A percentile compares a stretch with the other conserved stretches of the same genome.
These are phyloP conservation scores for Cajanus cajan DNA, from an alignment of 306 rosid genomes.

Conservation along the genomic window DNA sequence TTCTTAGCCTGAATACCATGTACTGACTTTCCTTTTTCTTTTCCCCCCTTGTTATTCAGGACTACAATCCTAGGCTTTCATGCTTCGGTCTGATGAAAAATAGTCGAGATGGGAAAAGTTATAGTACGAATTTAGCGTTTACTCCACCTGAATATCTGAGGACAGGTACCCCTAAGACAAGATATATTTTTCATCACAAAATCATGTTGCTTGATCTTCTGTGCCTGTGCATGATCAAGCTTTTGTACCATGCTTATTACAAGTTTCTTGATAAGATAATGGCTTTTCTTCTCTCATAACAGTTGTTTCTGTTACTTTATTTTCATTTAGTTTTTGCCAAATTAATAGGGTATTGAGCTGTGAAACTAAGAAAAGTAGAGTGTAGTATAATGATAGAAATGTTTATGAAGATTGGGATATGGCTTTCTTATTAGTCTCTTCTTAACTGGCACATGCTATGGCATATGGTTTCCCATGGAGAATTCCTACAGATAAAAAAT, in stretches of 20 bases:
- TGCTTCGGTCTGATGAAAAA: slow-evolving; percentile 98
- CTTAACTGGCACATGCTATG: not conserved
- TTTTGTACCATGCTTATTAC: not conserved
- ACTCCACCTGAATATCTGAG: slow-evolving; percentile 94
- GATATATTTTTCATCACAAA: not conserved
- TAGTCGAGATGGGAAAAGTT: slow-evolving; percentile 96
- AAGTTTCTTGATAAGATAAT: not conserved
- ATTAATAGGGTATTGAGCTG: not conserved
- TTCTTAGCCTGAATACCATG: not conserved
- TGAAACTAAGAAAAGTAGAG: not conserved
- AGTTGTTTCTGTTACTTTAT: not conserved
- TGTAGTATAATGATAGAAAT: not conserved
- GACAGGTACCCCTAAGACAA: slow-evolving; percentile 56
- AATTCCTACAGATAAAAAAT: not conserved
- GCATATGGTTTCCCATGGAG: not conserved
- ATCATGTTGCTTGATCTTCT: slow-evolving; percentile 1
- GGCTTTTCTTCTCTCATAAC: not conserved
- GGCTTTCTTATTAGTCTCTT: not conserved
- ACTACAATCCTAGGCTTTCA: slow-evolving; percentile 89
- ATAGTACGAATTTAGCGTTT: slow-evolving; percentile 93
- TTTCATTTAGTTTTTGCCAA: not conserved
- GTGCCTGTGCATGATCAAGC: slow-evolving; percentile 15
- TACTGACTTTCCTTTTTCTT: not conserved
- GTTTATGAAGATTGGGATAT: not conserved
- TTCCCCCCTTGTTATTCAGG: slow-evolving; percentile 46